phyloP scores from a whole-genome alignment of 306 rosid species.

The Dryas drummondii region DNA sequence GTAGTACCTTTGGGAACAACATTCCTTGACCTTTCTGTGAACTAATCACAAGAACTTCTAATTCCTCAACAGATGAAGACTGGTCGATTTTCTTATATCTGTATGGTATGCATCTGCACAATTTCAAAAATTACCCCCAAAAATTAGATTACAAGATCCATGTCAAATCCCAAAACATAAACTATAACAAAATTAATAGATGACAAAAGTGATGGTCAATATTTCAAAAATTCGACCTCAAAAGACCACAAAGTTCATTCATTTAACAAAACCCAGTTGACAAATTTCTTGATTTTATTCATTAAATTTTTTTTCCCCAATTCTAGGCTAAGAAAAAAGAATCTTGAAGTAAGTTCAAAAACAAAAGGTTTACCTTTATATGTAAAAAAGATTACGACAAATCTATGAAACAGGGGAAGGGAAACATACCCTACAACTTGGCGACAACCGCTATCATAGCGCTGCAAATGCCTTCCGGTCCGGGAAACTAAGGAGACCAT shows the following conservation, averaged over 20 bases:
- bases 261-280: slow-evolving; percentile 22
- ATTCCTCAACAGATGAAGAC: slow-evolving; percentile 37
- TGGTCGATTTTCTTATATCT: slow-evolving; percentile 47
- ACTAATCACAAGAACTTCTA: slow-evolving; percentile 88
- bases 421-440: slow-evolving; percentile 81
- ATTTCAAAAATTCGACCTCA: too few relatives aligned
- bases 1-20: slow-evolving; percentile 85
- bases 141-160: not conserved
- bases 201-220: too few relatives aligned
- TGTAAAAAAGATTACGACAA: not conserved
- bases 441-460: slow-evolving; percentile 68
- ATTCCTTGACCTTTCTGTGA: slow-evolving; percentile 81
- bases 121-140: slow-evolving; percentile 2
- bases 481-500: slow-evolving; percentile 62
- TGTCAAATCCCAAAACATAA: not conserved
- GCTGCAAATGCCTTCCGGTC: slow-evolving; percentile 73
- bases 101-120: slow-evolving; percentile 88
- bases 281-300: not conserved
- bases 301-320: not conserved
- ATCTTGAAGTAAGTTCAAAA: not conserved
- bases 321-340: not conserved
- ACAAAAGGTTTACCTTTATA: not conserved
- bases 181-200: too few relatives aligned
- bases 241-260: not conserved
- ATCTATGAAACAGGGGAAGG: not conserved